Evolutionary conservation across 2,329 filamentous ascomycete species (phyloP).

Genomic region (Huntiella abstrusa): DNA sequence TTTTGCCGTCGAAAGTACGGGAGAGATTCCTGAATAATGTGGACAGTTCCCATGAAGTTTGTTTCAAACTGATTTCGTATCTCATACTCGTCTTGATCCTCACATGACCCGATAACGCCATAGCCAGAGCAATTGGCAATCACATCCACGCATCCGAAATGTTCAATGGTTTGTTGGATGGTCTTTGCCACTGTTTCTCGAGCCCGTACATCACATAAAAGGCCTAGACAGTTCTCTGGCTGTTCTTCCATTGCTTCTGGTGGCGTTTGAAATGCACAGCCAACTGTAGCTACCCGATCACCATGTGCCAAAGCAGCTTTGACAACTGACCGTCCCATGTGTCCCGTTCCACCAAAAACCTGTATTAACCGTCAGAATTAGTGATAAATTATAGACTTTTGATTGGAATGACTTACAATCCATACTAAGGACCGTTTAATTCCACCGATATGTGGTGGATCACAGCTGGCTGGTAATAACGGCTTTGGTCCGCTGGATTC

Average conservation of each 20-base stretch:
- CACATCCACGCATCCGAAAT: constrained; percentile 69
- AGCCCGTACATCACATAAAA: constrained; percentile 80
- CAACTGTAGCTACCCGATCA: constrained; percentile 73
- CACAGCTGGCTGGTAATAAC: constrained; percentile 64
- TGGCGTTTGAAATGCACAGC: constrained; percentile 60
- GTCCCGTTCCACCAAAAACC: constrained; percentile 93
- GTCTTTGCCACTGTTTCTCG: constrained; percentile 57
- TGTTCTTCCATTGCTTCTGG: constrained; percentile 53
- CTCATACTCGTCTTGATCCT: constrained; percentile 92
- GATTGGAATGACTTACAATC: constrained; percentile 44
- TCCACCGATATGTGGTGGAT: constrained; percentile 56
- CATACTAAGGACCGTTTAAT: constrained; percentile 63
- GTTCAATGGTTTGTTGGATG: constrained; percentile 48
- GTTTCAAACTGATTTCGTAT: constrained; percentile 93
- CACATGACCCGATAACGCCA: constrained; percentile 85
- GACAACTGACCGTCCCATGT: constrained; percentile 82
- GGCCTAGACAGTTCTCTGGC: constrained; percentile 53
- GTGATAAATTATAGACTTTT: neutral
- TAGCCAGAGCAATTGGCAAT: constrained; percentile 91
- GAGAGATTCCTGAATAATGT: constrained; percentile 77
- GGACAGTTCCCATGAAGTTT: constrained; percentile 87
- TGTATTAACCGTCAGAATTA: constrained; percentile 18
- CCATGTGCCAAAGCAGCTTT: constrained; percentile 63
- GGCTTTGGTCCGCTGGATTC: constrained; percentile 19
- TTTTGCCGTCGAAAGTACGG: constrained; percentile 69